A percentile compares a stretch with the other conserved stretches of the same genome.
phyloP scores from a whole-genome alignment of 1,139 yeast species.

The Starmera stellimalicola region DNA sequence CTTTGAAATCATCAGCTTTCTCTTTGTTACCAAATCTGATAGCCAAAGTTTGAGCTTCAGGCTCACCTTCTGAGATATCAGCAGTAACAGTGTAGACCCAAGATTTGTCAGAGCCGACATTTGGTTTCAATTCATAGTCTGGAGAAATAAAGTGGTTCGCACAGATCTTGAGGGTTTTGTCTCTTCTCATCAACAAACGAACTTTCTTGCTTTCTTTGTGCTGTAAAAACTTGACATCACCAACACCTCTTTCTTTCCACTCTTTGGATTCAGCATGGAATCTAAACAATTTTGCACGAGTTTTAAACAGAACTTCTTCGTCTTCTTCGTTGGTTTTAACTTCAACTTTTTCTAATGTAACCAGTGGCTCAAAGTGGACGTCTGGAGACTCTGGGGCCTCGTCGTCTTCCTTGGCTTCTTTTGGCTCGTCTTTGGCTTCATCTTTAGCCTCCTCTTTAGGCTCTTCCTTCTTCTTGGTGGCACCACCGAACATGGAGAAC shows the following conservation, averaged over 20 bases:
- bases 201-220: conserved; percentile 76
- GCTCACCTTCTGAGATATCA: conserved; percentile 90
- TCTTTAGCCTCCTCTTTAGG: conserved; percentile 27
- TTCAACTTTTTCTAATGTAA: conserved; percentile 89
- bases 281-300: conserved; percentile 90
- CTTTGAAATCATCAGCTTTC: conserved; percentile 94
- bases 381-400: conserved; percentile 82
- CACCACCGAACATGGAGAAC: conserved; percentile 84
- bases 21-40: conserved; percentile 96
- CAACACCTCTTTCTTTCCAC: conserved; percentile 99
- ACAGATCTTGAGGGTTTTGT: conserved; percentile 94
- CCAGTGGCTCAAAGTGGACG: conserved; percentile 94
- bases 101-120: conserved; percentile 94
- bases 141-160: conserved; percentile 91
- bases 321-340: conserved; percentile 96
- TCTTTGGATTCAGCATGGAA: conserved; percentile 77
- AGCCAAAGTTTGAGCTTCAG: conserved; percentile 95
- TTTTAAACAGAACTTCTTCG: conserved; percentile 82
- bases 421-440: conserved; percentile 25
- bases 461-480: conserved; percentile 46
- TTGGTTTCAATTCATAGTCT: conserved; percentile 80
- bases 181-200: conserved; percentile 96
- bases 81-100: conserved; percentile 97
- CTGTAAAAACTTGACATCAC: conserved; percentile 91
- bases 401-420: conserved; percentile 24